Base-by-base conservation (phyloP, 1,284 basidiomycete genomes). In the Cryptococcus sp. region DNA sequence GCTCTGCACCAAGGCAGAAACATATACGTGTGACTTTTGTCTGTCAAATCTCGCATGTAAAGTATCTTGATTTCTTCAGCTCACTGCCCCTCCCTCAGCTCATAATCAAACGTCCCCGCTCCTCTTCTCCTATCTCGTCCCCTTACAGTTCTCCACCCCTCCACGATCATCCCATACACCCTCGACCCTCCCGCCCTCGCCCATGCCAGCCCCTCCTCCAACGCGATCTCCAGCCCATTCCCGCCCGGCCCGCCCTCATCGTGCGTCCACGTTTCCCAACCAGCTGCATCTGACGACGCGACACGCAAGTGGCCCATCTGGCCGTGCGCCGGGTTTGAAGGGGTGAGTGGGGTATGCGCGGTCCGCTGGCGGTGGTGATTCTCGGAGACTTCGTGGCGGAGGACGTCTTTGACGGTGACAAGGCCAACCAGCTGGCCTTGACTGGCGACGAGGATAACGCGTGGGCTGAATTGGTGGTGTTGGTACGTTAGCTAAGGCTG, bases 331-430 rank as follows among this genome's bases (percentile, higher is more conserved):
- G 53, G 49, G 16, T 46, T 38, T 15, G 53, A 56, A 18, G 45
- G 44, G 15, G 39, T 46, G 33, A 50, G 36, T 46, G 23, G 52
- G 20, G 28, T 50, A 24, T 50, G 58, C 21, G 15, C 39, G 57
- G 53, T 21, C 50, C 50, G 53, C 33, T 54, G 44, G 50, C 52
- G 48, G 36, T 75, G 56, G 18, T 53, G 51, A 8, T 36, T 67
- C 37, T 64, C 52, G 21, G 81, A 42, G 13, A 84, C 82, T 57
- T 88, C 91, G 70, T 91, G 90, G 45, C 86, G 85, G 13, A 99
- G 79, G 12, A 98, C 90, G 66, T 99, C 96, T 73, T 98, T 98
- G 57, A 98, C 89, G 0, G 94, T 98, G 20, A 97, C 87, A 15
- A 99, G 80, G 0, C 95, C 95, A 0, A 83, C 84, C 3, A 99